Percentiles rank a stretch among this genome's conserved stretches.
Evolutionary conservation across 1,139 yeast species (phyloP).

Genomic region (Blastobotrys niveus): DNA sequence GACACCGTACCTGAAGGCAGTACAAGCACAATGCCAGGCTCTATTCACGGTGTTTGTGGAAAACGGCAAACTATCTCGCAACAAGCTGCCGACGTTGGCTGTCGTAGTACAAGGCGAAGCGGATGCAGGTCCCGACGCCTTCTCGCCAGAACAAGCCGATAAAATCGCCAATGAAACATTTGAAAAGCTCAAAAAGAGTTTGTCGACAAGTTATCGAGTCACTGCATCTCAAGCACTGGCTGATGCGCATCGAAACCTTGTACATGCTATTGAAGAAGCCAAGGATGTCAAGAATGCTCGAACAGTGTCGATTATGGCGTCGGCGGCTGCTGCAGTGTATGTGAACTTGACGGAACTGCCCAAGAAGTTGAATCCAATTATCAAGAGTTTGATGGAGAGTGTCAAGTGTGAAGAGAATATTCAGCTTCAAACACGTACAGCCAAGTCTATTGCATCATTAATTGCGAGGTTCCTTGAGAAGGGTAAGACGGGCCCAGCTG

Average conservation of each 20-base stretch:
- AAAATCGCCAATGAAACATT: constrained; percentile 60
- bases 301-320: constrained; percentile 60
- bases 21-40: constrained; percentile 83
- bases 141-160: constrained; percentile 72
- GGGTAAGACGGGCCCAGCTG: constrained; percentile 69
- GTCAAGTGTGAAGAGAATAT: constrained; percentile 68
- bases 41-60: constrained; percentile 72
- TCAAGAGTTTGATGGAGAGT: constrained; percentile 89
- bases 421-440: constrained; percentile 65
- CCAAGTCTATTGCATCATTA: constrained; percentile 60
- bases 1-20: constrained; percentile 78
- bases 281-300: constrained; percentile 49
- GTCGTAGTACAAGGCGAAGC: constrained; percentile 89
- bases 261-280: constrained; percentile 66
- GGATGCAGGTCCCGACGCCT: constrained; percentile 94
- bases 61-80: constrained; percentile 66
- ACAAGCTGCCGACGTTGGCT: constrained; percentile 77
- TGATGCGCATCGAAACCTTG: constrained; percentile 68
- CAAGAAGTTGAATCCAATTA: constrained; percentile 78
- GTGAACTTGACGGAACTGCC: constrained; percentile 56
- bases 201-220: constrained; percentile 71
- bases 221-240: constrained; percentile 68
- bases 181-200: constrained; percentile 54
- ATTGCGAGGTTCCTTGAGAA: constrained; percentile 50
- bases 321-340: constrained; percentile 65